Evolutionary conservation across 1,139 yeast genomes (phyloP).

Genomic region (Pneumocystis oryctolagi): DNA sequence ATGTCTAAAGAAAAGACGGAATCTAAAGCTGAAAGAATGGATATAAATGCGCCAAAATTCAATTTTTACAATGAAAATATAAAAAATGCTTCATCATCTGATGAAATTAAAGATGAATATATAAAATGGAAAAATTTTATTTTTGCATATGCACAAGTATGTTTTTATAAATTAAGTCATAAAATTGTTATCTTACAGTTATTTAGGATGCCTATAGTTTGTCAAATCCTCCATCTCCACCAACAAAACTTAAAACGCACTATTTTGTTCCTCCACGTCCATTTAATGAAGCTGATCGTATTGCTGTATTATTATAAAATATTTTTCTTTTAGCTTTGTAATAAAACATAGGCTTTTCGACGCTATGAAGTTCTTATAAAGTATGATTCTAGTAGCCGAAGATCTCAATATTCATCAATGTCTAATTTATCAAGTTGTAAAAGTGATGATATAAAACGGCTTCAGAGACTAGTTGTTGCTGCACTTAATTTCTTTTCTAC

Average conservation of each 20-base stretch:
- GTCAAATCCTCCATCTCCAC: constrained; percentile 11
- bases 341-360: background rate
- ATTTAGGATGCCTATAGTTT: constrained; percentile 8
- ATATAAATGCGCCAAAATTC: background rate
- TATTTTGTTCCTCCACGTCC: constrained; percentile 13
- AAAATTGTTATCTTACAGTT: background rate
- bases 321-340: background rate
- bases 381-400: background rate
- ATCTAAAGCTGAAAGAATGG: background rate
- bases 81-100: background rate
- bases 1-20: background rate
- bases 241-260: constrained; percentile 2
- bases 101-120: background rate
- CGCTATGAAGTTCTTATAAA: background rate
- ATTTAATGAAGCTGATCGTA: constrained; percentile 7
- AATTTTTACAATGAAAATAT: background rate
- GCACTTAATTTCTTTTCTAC: background rate
- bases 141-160: constrained; percentile 1
- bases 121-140: background rate
- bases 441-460: background rate
- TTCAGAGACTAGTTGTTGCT: background rate
- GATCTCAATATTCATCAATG: background rate
- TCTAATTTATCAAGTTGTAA: background rate
- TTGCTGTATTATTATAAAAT: background rate
- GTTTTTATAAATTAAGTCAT: background rate